Evolutionary conservation across 2,329 filamentous ascomycete genomes (phyloP).

Genomic region (Pseudodiploospora longispora): DNA sequence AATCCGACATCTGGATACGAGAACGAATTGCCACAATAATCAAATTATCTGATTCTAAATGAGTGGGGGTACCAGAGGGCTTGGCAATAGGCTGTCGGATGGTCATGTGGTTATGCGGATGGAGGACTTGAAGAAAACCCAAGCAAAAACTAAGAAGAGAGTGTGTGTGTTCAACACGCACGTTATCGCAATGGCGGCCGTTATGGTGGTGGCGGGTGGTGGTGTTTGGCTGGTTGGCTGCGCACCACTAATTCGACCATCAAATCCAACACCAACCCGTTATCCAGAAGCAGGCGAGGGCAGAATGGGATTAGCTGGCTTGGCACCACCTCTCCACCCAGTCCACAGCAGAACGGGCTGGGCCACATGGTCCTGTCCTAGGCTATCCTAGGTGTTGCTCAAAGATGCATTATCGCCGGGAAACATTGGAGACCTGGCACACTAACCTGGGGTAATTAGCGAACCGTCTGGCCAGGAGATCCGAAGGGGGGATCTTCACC

Average conservation of each 20-base stretch:
- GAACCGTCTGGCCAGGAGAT: conserved; percentile 3
- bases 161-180: too few relatives aligned
- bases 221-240: conserved; percentile 1
- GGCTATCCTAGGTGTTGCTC: background rate
- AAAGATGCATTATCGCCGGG: conserved; percentile 4
- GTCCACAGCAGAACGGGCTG: conserved; percentile 1
- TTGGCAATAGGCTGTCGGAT: too few relatives aligned
- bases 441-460: background rate
- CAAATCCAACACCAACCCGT: background rate
- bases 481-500: conserved; percentile 4
- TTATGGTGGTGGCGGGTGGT: conserved; percentile 1
- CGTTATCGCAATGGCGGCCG: background rate
- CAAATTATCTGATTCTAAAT: too few relatives aligned
- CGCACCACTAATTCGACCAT: conserved; percentile 4
- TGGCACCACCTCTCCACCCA: background rate
- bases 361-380: conserved; percentile 5
- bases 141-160: too few relatives aligned
- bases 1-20: too few relatives aligned
- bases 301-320: conserved; percentile 6
- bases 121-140: too few relatives aligned
- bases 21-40: too few relatives aligned
- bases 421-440: background rate
- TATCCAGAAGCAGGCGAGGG: conserved; percentile 6
- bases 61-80: too few relatives aligned
- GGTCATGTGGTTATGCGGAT: too few relatives aligned